Evolutionary conservation across 495 filamentous ascomycete species (phyloP), one percentile per base, ranked within the genome.

Genomic region (Immersiella caudata): DNA sequence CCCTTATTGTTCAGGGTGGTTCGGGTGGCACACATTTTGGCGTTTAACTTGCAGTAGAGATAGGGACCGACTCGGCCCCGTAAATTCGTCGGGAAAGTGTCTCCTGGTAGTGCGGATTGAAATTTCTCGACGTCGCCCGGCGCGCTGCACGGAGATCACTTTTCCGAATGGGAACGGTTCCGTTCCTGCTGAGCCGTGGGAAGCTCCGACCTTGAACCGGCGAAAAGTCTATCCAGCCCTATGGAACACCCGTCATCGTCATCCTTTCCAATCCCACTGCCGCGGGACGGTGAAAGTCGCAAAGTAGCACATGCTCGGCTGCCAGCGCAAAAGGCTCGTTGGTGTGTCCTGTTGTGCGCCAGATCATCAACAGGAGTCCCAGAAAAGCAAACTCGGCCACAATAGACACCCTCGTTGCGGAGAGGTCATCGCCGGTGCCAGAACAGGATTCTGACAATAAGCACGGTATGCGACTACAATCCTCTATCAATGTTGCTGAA

Each of bases 61-160:
- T 46, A 46, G 6, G 40, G 40, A 14, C 24, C 46, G 40, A 20
- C 46, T 64, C 62, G 49, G 12, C 29, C 56, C 64, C 40, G 40
- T 46, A 46, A 14, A 46, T 14, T 12, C 40, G 25, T 33, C 46
- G 22, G 25, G 35, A 27, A 40, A 27, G 40, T 8, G 36, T 49
- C 26, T 26, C 24, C 62, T 27, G 21, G 24, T 58, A 25, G 29
- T 33, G 29, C 29, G 29, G 29, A 33, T 33, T 4, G 4, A 33
- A 33, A 33, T 33, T 20, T 55, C 40, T 46, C 40, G 40, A 33
- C 40, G 40, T 12, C 40, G 40, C 5, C 16, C 16, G 40, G 40
- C 11, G 16, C 16, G 40, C 40, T 46, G 11, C 40, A 14, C 40
- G 11, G 40, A 46, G 16, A 46, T 46, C 40, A 46, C 29, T 33